Evolutionary conservation across 176 grass and related monocot species (phyloP).

Genomic region (Musa schizocarpa): DNA sequence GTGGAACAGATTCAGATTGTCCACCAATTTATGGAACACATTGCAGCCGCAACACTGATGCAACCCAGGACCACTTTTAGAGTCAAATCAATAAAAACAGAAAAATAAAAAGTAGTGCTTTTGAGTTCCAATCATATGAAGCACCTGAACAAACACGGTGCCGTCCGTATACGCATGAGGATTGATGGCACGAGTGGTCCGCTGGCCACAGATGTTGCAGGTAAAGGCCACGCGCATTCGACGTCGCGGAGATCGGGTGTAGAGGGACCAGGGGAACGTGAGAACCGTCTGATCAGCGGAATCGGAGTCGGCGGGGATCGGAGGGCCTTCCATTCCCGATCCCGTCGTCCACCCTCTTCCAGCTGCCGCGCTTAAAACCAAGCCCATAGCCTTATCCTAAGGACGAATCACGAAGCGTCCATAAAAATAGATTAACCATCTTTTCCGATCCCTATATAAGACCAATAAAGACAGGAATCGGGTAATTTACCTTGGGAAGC

Average conservation of each 20-base stretch:
- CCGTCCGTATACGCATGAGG: constrained; percentile 89
- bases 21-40: constrained; percentile 83
- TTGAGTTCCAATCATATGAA: neutral
- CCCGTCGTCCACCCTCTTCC: constrained; percentile 94
- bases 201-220: constrained; percentile 89
- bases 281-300: constrained; percentile 25
- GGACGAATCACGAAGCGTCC: neutral
- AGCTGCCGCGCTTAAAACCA: constrained; percentile 65
- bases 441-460: neutral
- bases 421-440: neutral
- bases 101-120: too few species aligned
- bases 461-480: neutral
- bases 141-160: constrained; percentile 91
- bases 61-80: neutral
- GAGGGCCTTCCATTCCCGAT: constrained; percentile 88
- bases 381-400: constrained; percentile 85
- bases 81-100: neutral
- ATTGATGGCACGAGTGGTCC: constrained; percentile 86
- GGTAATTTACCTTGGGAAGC: constrained; percentile 58
- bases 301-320: constrained; percentile 31
- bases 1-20: constrained; percentile 94
- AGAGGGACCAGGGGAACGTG: constrained; percentile 90
- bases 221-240: constrained; percentile 96
- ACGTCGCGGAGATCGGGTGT: constrained; percentile 71
- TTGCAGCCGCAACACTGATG: constrained; percentile 87